Evolutionary conservation across 2,329 filamentous ascomycete genomes (phyloP).

Genomic region (Calonectria pauciramosa): DNA sequence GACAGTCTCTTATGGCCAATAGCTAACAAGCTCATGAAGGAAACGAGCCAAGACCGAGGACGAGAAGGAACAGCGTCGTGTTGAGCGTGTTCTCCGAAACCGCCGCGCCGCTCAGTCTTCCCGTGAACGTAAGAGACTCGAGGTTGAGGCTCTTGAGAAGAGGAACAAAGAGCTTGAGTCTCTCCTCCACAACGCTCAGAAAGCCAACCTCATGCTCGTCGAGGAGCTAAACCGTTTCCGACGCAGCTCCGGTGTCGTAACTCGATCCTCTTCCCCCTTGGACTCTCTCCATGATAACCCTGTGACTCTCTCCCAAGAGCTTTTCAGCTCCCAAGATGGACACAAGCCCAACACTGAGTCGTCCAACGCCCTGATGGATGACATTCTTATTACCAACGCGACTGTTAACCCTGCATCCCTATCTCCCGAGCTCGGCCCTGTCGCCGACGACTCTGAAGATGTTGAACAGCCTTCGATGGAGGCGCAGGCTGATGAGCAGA

Average conservation of each 20-base stretch:
- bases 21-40: slow-evolving; percentile 58
- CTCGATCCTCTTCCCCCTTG: slow-evolving; percentile 57
- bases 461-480: slow-evolving; percentile 45
- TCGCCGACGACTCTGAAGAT: slow-evolving; percentile 62
- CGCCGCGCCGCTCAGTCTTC: slow-evolving; percentile 97
- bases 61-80: slow-evolving; percentile 97
- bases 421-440: slow-evolving; percentile 68
- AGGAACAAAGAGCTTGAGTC: slow-evolving; percentile 80
- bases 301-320: slow-evolving; percentile 70
- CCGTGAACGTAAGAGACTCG: slow-evolving; percentile 87
- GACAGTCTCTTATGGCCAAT: background rate
- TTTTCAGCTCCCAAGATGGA: slow-evolving; percentile 66
- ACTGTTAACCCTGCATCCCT: slow-evolving; percentile 75
- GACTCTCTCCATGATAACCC: slow-evolving; percentile 61
- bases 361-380: slow-evolving; percentile 56
- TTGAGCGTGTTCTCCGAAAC: slow-evolving; percentile 97
- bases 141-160: slow-evolving; percentile 88
- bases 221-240: slow-evolving; percentile 65
- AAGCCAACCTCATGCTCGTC: slow-evolving; percentile 62
- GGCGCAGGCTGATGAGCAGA: slow-evolving; percentile 42
- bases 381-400: slow-evolving; percentile 58
- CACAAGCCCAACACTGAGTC: slow-evolving; percentile 48
- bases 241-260: slow-evolving; percentile 57
- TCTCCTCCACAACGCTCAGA: slow-evolving; percentile 71
- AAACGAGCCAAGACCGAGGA: slow-evolving; percentile 99